phyloP scores from a whole-genome alignment of 805 yeast species.

The Kuraishia hungarica region DNA sequence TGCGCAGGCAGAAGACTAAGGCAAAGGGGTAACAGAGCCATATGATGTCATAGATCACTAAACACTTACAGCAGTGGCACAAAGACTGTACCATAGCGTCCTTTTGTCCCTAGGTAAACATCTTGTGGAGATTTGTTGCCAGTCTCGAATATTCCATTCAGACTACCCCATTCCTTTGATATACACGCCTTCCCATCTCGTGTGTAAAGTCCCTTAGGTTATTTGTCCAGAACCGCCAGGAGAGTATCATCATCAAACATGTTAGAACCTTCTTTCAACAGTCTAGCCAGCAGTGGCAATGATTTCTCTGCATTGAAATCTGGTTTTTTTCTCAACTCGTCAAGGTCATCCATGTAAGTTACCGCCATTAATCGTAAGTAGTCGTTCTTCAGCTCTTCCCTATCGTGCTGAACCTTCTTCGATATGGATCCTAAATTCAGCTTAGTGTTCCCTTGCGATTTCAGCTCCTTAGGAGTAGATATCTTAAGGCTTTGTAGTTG shows the following conservation, averaged over 20 bases:
- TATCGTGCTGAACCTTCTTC: slow-evolving; percentile 5
- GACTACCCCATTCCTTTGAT: too few species aligned
- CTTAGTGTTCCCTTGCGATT: slow-evolving; percentile 5
- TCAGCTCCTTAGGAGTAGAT: slow-evolving; percentile 3
- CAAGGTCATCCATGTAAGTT: slow-evolving; percentile 54
- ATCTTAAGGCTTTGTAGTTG: slow-evolving; percentile 11
- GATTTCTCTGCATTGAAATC: slow-evolving; percentile 53
- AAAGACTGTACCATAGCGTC: too few species aligned
- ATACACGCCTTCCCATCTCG: too few species aligned
- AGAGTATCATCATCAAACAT: slow-evolving; percentile 49
- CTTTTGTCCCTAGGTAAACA: too few species aligned
- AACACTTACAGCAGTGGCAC: too few species aligned
- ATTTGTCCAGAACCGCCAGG: slow-evolving; percentile 8
- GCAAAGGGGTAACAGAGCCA: too few species aligned
- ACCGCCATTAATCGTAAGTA: slow-evolving; percentile 48
- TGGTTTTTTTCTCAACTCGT: slow-evolving; percentile 49
- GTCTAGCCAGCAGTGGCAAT: slow-evolving; percentile 45
- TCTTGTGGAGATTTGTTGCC: too few species aligned
- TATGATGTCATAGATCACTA: too few species aligned
- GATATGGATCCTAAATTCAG: slow-evolving; percentile 1
- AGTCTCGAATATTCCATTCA: too few species aligned
- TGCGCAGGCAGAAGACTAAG: too few species aligned
- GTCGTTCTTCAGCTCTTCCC: slow-evolving; percentile 34
- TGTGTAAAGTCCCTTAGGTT: too few species aligned
- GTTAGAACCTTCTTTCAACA: slow-evolving; percentile 49